Conservation (phyloP, 2,329 filamentous ascomycete genomes). For the Penicillium olsonii region DNA sequence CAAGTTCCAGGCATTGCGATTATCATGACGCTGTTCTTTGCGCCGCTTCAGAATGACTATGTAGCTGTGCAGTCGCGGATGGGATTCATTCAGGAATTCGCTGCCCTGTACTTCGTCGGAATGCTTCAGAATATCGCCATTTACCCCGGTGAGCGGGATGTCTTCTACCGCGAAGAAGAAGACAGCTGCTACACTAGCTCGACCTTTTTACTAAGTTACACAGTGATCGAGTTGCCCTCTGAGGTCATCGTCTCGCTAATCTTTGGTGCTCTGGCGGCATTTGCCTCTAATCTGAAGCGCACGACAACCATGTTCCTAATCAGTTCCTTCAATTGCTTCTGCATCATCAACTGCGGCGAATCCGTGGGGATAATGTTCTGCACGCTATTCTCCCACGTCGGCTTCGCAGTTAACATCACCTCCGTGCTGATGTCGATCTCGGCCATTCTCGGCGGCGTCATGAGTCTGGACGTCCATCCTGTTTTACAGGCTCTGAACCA, state of each 20-base stretch:
- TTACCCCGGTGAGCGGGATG: slow-evolving; percentile 71
- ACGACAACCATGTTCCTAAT: slow-evolving; percentile 68
- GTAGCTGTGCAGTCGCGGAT: slow-evolving; percentile 71
- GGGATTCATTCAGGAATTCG: slow-evolving; percentile 72
- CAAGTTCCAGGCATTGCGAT: slow-evolving; percentile 66
- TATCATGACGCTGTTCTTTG: slow-evolving; percentile 69
- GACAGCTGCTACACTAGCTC: slow-evolving; percentile 72
- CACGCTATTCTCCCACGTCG: slow-evolving; percentile 71
- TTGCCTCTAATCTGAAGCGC: slow-evolving; percentile 66
- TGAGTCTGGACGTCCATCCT: slow-evolving; percentile 68
- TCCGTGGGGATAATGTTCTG: slow-evolving; percentile 79
- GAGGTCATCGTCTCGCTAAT: slow-evolving; percentile 66
- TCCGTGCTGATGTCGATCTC: slow-evolving; percentile 69
- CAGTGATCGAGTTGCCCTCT: slow-evolving; percentile 70
- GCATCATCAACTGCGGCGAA: slow-evolving; percentile 73
- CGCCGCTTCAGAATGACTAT: slow-evolving; percentile 69
- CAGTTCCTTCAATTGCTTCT: slow-evolving; percentile 68
- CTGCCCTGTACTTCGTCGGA: slow-evolving; percentile 54
- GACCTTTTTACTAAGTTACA: slow-evolving; percentile 71
- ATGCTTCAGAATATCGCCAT: slow-evolving; percentile 79
- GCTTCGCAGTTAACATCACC: slow-evolving; percentile 74
- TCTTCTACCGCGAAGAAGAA: slow-evolving; percentile 75
- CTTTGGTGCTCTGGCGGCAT: slow-evolving; percentile 64
- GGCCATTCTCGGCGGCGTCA: slow-evolving; percentile 69
- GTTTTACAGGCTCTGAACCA: slow-evolving; percentile 71